Evolutionary conservation across 1,284 basidiomycete species (phyloP), one percentile per base, ranked within the genome.

Genomic region (Crepidotus sp.): DNA sequence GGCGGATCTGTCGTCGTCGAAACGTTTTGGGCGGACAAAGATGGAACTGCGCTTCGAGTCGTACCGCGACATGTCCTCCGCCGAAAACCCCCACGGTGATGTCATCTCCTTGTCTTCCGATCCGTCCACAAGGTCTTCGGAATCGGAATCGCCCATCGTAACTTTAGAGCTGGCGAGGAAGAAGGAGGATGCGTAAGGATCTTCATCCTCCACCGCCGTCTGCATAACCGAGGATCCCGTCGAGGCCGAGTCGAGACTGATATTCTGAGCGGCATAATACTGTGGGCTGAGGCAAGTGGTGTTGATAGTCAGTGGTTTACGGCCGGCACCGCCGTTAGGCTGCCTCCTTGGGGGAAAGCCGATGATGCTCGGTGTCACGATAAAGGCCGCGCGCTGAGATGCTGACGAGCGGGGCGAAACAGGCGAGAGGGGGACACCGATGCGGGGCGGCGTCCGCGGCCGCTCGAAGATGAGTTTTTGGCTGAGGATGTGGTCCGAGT

Each of bases 121-220:
- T 47, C 67, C 58, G 48, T 62, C 56, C 35, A 63, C 56, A 48
- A 65, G 55, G 53, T 66, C 63, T n/a, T 68, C 64, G 9, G 69
- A 67, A 54, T 71, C 62, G 25, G 59, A 67, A 54, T 71, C 62
- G 26, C 59, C 55, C 44, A 63, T 58, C 1, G 65, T 56, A 18
- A 60, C 60, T 56, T 71, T 70, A 18, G 68, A 68, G 19, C 69
- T 71, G 40, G 64, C 64, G 39, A 77, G 60, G 53, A 70, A 75
- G 50, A 72, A 77, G 36, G 73, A 70, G 2, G 76, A 73, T 14
- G 71, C 68, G 52, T 73, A 73, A 8, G 70, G 66, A 44, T 70
- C 65, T 2, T n/a, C 13, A 42, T 73, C 73, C 56, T 84, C 81
- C 38, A 83, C 74, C 18, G 81, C 81, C 6, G 81, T 84, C 50